These are phyloP conservation scores for Boechera stricta DNA, from an alignment of 345 rosid species.

Conservation along the genomic window DNA sequence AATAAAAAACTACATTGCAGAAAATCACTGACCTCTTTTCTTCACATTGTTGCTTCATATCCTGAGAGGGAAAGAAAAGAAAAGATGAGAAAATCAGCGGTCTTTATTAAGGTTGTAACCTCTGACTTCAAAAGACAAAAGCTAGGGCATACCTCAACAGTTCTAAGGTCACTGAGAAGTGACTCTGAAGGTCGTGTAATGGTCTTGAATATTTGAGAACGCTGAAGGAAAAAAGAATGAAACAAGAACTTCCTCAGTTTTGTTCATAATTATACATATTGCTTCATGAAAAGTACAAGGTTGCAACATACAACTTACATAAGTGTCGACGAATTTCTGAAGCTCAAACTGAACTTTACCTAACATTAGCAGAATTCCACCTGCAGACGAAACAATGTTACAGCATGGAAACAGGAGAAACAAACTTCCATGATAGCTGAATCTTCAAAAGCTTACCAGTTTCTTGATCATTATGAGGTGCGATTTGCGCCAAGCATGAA, in stretches of 20 bases:
- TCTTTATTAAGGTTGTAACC: constrained; percentile 13
- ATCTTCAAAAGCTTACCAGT: constrained; percentile 56
- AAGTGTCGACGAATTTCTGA: constrained; percentile 81
- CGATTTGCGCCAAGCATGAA: constrained; percentile 78
- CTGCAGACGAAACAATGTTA: constrained; percentile 53
- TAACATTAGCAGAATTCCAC: constrained; percentile 64
- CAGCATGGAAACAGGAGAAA: constrained; percentile 2
- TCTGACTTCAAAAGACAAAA: not conserved
- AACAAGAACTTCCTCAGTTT: constrained; percentile 26
- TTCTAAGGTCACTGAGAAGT: constrained; percentile 88
- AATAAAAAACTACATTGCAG: constrained; percentile 23
- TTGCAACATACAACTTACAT: constrained; percentile 67
- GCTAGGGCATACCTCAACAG: constrained; percentile 71
- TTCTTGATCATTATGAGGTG: constrained; percentile 77
- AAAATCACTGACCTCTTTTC: constrained; percentile 74
- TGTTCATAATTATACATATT: not conserved
- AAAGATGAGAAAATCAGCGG: not conserved
- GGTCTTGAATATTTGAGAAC: constrained; percentile 75
- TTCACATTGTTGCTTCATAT: constrained; percentile 97
- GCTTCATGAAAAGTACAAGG: constrained; percentile 20
- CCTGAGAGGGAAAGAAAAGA: constrained; percentile 55
- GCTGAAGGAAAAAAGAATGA: constrained; percentile 54
- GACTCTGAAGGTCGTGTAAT: constrained; percentile 95
- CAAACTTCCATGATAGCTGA: not conserved
- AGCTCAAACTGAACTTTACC: constrained; percentile 89